These are phyloP conservation scores for Boletus sensibilis DNA, from an alignment of 768 basidiomycete species.

Conservation along the genomic window DNA sequence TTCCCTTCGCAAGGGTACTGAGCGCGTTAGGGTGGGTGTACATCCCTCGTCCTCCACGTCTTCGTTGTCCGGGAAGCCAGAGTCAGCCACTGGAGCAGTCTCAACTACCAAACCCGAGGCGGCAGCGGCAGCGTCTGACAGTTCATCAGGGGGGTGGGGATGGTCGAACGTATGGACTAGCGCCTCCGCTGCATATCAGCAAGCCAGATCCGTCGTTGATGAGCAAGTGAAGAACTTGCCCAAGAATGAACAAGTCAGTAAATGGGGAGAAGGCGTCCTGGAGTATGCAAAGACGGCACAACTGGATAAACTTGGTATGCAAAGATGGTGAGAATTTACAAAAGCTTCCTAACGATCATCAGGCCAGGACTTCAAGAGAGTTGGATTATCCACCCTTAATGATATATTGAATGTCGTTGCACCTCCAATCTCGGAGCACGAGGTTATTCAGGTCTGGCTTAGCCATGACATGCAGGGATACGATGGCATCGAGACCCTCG, in stretches of 20 bases:
- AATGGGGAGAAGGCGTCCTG: constrained; percentile 83
- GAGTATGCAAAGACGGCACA: constrained; percentile 89
- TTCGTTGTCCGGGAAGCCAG: constrained; percentile 38
- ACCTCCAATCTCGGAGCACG: constrained; percentile 97
- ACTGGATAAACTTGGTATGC: constrained; percentile 83
- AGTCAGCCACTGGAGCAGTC: constrained; percentile 28
- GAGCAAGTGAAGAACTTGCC: constrained; percentile 89
- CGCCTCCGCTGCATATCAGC: constrained; percentile 82
- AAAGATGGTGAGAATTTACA: constrained; percentile 19
- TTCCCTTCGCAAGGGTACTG: constrained; percentile 69
- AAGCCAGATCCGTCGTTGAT: constrained; percentile 85
- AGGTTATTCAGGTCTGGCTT: constrained; percentile 94
- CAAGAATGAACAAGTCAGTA: constrained; percentile 82
- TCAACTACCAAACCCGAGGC: constrained; percentile 21
- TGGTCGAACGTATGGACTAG: constrained; percentile 91
- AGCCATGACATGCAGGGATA: constrained; percentile 97
- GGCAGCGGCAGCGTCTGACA: constrained; percentile 12
- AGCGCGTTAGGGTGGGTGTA: constrained; percentile 67
- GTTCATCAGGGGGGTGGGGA: constrained; percentile 54
- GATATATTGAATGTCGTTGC: constrained; percentile 96
- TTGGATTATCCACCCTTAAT: constrained; percentile 83
- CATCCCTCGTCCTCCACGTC: constrained; percentile 42
- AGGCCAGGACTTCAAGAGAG: constrained; percentile 90
- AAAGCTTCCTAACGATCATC: constrained; percentile 5
- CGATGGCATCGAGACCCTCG: constrained; percentile 91